Conservation (phyloP, 352 stramenopile genomes). For the Phytophthora syringae region DNA sequence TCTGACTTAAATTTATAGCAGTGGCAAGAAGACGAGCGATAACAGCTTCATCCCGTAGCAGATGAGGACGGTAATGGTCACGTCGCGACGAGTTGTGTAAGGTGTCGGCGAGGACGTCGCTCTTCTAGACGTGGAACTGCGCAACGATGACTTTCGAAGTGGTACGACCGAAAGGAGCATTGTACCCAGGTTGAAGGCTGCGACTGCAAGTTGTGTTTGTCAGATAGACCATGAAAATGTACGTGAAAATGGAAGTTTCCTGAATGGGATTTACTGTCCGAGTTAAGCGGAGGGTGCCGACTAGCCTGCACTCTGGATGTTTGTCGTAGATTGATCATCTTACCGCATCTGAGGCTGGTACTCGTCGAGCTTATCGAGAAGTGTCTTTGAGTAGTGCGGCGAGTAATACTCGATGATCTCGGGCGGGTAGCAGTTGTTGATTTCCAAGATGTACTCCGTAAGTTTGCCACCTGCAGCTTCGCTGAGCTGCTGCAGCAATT, state of each 20-base stretch:
- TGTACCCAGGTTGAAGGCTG: too few species aligned
- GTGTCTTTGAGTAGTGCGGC: constrained; percentile 95
- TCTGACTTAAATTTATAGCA: constrained; percentile 52
- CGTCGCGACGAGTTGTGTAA: constrained; percentile 42
- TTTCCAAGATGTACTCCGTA: constrained; percentile 95
- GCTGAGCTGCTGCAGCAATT: constrained; percentile 94
- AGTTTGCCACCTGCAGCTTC: constrained; percentile 94
- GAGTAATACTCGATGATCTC: constrained; percentile 98
- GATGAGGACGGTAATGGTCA: constrained; percentile 52
- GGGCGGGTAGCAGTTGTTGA: constrained; percentile 96
- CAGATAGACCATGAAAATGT: too few species aligned
- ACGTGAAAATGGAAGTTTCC: neutral
- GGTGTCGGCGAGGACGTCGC: constrained; percentile 45
- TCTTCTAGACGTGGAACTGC: constrained; percentile 46
- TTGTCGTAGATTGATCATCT: constrained; percentile 1
- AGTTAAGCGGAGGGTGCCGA: neutral
- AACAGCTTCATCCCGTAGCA: constrained; percentile 56
- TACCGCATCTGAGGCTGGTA: constrained; percentile 91
- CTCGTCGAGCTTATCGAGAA: constrained; percentile 97
- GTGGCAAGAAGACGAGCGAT: constrained; percentile 42
- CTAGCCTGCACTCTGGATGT: constrained; percentile 11
- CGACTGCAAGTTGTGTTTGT: neutral
- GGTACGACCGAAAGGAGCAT: constrained; percentile 34
- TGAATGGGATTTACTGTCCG: constrained; percentile 5
- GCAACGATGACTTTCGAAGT: constrained; percentile 50